phyloP scores from a whole-genome alignment of 495 filamentous ascomycete genomes.

The Letharia lupina region DNA sequence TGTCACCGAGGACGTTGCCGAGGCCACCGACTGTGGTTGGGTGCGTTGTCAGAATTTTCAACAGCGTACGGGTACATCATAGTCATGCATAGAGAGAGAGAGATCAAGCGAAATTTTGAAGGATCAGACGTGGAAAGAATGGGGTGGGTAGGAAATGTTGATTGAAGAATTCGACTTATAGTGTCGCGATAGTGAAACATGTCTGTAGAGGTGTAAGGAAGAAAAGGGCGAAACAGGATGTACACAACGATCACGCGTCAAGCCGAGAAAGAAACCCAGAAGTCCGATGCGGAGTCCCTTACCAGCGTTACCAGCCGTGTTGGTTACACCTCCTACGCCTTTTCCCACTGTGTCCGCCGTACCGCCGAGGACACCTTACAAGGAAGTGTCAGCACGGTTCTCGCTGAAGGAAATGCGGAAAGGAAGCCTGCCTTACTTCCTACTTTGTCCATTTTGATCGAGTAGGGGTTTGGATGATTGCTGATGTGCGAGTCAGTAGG shows the following conservation, averaged over 20 bases:
- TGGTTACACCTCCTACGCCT: conserved; percentile 12
- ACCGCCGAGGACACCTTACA: conserved; percentile 4
- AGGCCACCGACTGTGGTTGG: conserved; percentile 6
- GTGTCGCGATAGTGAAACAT: not conserved
- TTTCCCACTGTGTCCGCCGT: conserved; percentile 7
- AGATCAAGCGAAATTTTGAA: too few relatives aligned
- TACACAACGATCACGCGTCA: not conserved
- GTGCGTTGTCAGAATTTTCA: not conserved
- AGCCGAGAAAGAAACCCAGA: not conserved
- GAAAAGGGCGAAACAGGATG: too few relatives aligned
- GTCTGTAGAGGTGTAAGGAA: not conserved
- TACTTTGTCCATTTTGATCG: conserved; percentile 3
- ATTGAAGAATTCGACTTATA: not conserved
- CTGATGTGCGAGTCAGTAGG: not conserved
- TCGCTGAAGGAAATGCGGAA: not conserved
- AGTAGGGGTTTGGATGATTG: not conserved
- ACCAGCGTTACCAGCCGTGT: conserved; percentile 13
- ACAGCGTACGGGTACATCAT: too few relatives aligned
- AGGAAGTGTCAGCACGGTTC: not conserved
- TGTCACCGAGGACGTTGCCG: conserved; percentile 15
- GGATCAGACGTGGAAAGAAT: not conserved
- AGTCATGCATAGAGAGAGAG: too few relatives aligned
- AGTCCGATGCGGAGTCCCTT: not conserved
- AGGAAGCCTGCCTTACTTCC: not conserved
- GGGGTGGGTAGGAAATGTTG: not conserved